Conservation (phyloP, 2,329 filamentous ascomycete genomes). For the Lithohypha guttulata region DNA sequence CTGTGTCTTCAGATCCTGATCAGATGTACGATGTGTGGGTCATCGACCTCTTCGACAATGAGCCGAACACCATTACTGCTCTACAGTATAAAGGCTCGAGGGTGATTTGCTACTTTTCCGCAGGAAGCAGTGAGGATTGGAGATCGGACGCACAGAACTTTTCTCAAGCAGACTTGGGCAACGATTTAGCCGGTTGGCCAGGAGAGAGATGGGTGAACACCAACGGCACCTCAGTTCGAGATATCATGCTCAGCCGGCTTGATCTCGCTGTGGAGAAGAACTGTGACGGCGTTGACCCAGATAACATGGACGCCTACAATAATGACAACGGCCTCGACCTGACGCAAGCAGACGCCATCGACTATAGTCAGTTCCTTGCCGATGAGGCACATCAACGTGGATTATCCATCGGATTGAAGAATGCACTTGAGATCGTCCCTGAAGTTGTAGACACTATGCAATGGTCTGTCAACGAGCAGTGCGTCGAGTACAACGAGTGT, state of each 20-base stretch:
- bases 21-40: constrained; percentile 28
- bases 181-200: constrained; percentile 51
- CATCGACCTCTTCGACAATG: constrained; percentile 49
- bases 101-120: constrained; percentile 67
- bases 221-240: constrained; percentile 46
- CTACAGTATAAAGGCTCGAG: constrained; percentile 45
- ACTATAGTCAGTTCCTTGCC: constrained; percentile 52
- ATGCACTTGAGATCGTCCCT: constrained; percentile 50
- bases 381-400: constrained; percentile 42
- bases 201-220: constrained; percentile 58
- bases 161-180: constrained; percentile 45
- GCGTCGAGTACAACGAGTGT: constrained; percentile 51
- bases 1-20: background rate
- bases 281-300: constrained; percentile 59
- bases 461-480: constrained; percentile 63
- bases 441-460: constrained; percentile 43
- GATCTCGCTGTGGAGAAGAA: constrained; percentile 49
- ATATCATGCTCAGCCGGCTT: constrained; percentile 54
- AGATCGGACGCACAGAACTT: constrained; percentile 50
- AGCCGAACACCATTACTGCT: constrained; percentile 34
- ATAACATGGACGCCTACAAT: constrained; percentile 59
- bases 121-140: constrained; percentile 56
- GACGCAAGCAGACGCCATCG: constrained; percentile 45
- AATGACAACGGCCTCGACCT: constrained; percentile 54
- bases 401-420: constrained; percentile 58